Conservation (phyloP, 1,284 basidiomycete genomes). For the Leccinum subspadiceum region DNA sequence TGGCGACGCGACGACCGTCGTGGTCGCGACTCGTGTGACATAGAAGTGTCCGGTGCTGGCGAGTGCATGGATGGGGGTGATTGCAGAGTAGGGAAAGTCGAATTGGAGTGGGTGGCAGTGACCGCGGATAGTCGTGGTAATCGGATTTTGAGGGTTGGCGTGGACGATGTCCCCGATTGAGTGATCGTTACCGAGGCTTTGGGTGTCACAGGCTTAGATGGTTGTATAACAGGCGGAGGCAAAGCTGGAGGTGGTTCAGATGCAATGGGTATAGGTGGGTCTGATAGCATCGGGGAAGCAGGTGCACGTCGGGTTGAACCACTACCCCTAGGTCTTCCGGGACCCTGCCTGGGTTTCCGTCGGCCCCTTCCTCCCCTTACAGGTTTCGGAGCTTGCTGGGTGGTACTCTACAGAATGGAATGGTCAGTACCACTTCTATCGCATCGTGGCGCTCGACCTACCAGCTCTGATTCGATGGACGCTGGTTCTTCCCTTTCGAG, state of each 20-base stretch:
- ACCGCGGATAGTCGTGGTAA: slow-evolving; percentile 33
- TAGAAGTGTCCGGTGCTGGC: slow-evolving; percentile 24
- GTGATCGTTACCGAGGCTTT: slow-evolving; percentile 37
- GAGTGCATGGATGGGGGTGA: slow-evolving; percentile 25
- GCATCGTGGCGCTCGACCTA: slow-evolving; percentile 15
- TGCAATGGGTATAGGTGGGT: slow-evolving; percentile 17
- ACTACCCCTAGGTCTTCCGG: slow-evolving; percentile 19
- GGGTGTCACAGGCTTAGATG: slow-evolving; percentile 30
- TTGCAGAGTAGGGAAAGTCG: slow-evolving; percentile 18
- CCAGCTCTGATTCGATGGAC: slow-evolving; percentile 13
- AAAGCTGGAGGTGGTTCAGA: slow-evolving; percentile 14
- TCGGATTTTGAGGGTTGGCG: slow-evolving; percentile 36
- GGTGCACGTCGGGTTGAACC: slow-evolving; percentile 12
- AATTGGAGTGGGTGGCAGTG: slow-evolving; percentile 25
- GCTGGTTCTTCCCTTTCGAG: slow-evolving; percentile 29
- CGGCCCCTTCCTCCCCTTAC: slow-evolving; percentile 20
- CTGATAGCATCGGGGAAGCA: slow-evolving; percentile 14
- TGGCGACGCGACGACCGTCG: slow-evolving; percentile 30
- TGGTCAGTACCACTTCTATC: slow-evolving; percentile 9
- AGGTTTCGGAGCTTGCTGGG: slow-evolving; percentile 16
- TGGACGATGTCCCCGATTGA: slow-evolving; percentile 32
- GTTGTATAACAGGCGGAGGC: slow-evolving; percentile 12
- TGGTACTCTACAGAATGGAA: slow-evolving; percentile 8
- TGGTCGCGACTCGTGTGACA: slow-evolving; percentile 26
- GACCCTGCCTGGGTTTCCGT: slow-evolving; percentile 21